Base-by-base conservation (phyloP, 768 basidiomycete species). In the Sarcodon aspratus region DNA sequence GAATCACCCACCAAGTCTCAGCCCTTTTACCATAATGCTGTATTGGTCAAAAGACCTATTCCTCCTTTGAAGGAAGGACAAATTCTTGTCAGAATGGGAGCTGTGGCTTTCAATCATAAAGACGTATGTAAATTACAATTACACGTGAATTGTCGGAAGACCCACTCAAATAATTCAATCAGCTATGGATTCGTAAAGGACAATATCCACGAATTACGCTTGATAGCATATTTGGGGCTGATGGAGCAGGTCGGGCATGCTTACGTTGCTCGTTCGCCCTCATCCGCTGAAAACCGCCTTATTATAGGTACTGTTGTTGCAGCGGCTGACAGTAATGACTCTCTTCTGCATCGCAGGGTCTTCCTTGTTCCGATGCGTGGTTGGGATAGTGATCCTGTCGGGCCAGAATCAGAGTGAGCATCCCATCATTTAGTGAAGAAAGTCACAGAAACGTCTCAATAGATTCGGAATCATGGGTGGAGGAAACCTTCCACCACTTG, bases 111-210 rank as follows among this genome's bases (percentile, higher is more conserved):
- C 69, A 92, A 92, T 59, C 87, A 81, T 57, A 71, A 82, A 57
- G 87, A 88, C 56, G 84, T 85, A 45, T 47, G 63, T 48, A 18
- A 8, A 21, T n/a, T 1, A 18, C 7, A n/a, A 33, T 48, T 32
- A 31, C 47, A 43, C n/a, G n/a, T n/a, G n/a, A n/a, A n/a, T n/a
- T n/a, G n/a, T 11, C 34, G 44, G 32, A 40, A 13, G 21, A 8
- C 33, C 7, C 45, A 45, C 38, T 47, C 32, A 52, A 17, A 7
- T 42, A 42, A 37, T 42, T 40, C 11, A 33, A 27, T 13, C 53
- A 90, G 85, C 66, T 86, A 9, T 90, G 87, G 87, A 78, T 85
- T 33, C 71, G 84, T 18, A 73, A 71, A 49, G 82, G 82, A 9
- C 64, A 68, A 58, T 88, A 90, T 56, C 85, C 86, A 0, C 68